Evolutionary conservation across 257 asterid genomes (phyloP).

Genomic region (Penstemon davidsonii): DNA sequence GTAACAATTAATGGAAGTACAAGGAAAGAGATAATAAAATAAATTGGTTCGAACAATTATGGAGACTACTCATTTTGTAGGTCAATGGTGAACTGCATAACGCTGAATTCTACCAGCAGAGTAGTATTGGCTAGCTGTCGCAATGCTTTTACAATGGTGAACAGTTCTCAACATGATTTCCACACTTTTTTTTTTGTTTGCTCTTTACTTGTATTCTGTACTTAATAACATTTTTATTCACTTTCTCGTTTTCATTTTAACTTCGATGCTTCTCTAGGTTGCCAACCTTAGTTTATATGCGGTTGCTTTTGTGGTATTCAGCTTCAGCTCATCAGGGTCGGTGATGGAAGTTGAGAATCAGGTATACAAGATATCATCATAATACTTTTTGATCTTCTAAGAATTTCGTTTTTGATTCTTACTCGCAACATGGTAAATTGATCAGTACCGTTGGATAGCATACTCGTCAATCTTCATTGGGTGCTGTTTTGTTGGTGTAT

Average conservation of each 20-base stretch:
- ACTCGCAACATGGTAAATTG: constrained; percentile 29
- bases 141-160: constrained; percentile 90
- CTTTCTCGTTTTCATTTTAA: constrained; percentile 9
- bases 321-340: constrained; percentile 41
- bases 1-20: neutral
- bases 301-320: constrained; percentile 74
- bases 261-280: constrained; percentile 45
- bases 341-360: constrained; percentile 58
- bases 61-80: constrained; percentile 37
- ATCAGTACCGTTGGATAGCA: constrained; percentile 93
- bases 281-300: constrained; percentile 88
- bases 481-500: constrained; percentile 70
- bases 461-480: constrained; percentile 74
- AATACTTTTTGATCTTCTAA: constrained; percentile 13
- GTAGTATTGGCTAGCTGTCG: constrained; percentile 94
- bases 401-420: constrained; percentile 13
- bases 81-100: constrained; percentile 99
- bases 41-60: neutral
- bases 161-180: constrained; percentile 29
- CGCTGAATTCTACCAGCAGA: constrained; percentile 85
- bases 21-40: neutral
- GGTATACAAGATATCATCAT: constrained; percentile 38
- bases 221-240: neutral
- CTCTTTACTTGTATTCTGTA: too few relatives aligned
- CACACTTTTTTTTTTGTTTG: constrained; percentile 3